Percentiles rank a stretch among this genome's conserved stretches.
Evolutionary conservation across 352 stramenopile genomes (phyloP).

Genomic region (Phytopythium montanum): DNA sequence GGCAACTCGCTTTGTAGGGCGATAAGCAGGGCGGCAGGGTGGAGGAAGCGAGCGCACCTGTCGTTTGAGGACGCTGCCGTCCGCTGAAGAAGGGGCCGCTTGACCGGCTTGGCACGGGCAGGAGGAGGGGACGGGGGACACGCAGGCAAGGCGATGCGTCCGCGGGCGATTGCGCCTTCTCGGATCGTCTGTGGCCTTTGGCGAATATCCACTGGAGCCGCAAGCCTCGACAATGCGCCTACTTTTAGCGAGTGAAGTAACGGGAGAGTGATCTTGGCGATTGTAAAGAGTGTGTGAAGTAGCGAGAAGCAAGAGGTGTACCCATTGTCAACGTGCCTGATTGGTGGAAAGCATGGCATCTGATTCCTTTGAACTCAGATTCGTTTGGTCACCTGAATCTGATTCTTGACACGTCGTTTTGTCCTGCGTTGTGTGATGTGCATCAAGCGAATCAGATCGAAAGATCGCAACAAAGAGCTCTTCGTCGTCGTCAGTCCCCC

Average conservation of each 20-base stretch:
- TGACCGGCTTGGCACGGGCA: neutral
- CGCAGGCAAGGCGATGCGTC: neutral
- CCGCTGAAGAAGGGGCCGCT: neutral
- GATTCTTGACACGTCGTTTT: neutral
- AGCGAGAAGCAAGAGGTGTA: neutral
- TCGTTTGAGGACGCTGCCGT: neutral
- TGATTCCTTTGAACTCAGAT: neutral
- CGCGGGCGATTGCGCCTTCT: neutral
- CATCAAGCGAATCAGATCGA: neutral
- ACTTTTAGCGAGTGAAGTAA: constrained; percentile 20
- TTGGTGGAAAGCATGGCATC: neutral
- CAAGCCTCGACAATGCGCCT: constrained; percentile 31
- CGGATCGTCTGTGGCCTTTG: constrained; percentile 32
- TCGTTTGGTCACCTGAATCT: neutral
- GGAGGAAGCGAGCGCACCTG: neutral
- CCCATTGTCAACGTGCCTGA: neutral
- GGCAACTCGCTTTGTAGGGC: neutral
- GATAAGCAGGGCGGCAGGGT: neutral
- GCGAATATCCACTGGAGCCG: constrained; percentile 21
- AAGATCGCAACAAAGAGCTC: neutral
- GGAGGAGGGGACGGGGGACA: neutral
- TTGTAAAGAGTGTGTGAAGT: constrained; percentile 17
- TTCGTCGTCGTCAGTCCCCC: no score
- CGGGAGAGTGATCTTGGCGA: constrained; percentile 2
- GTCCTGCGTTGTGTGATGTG: neutral